phyloP scores from a whole-genome alignment of 2,329 filamentous ascomycete genomes.

The Calonectria fujianensis region DNA sequence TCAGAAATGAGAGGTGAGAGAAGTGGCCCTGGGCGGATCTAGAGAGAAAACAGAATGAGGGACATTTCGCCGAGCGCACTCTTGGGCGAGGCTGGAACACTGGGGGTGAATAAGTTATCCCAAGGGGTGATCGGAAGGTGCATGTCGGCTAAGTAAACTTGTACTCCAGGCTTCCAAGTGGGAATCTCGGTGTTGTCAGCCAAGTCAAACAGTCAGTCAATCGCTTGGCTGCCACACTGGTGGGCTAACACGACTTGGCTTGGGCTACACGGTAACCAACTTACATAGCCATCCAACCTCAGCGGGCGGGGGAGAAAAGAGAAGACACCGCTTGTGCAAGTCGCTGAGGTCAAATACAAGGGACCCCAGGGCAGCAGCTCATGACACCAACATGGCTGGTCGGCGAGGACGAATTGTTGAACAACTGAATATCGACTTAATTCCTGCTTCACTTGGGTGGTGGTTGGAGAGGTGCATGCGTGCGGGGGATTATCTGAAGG shows the following conservation, averaged over 20 bases:
- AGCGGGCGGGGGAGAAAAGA: constrained; percentile 32
- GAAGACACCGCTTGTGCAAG: constrained; percentile 26
- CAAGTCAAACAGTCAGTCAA: constrained; percentile 3
- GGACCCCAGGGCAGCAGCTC: constrained; percentile 24
- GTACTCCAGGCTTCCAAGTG: not conserved
- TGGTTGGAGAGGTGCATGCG: not conserved
- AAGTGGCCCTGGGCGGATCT: constrained; percentile 2
- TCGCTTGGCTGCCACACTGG: constrained; percentile 2
- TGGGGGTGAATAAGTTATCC: constrained; percentile 4
- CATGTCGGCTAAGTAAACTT: not conserved
- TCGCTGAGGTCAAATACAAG: constrained; percentile 12
- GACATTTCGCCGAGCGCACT: constrained; percentile 19
- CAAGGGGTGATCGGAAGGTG: not conserved
- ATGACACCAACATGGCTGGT: not conserved
- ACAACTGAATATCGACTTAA: not conserved
- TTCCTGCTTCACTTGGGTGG: not conserved
- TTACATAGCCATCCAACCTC: not conserved
- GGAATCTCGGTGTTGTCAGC: constrained; percentile 17
- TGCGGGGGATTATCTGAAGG: not conserved
- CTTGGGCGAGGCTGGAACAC: constrained; percentile 5
- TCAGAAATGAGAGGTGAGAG: constrained; percentile 29
- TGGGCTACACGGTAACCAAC: not conserved
- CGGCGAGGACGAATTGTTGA: not conserved
- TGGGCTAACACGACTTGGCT: constrained; percentile 13
- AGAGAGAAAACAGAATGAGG: constrained; percentile 20